Percentiles rank a stretch among this genome's conserved stretches.
These are phyloP conservation scores for Aspergillus terreus DNA, from an alignment of 2,329 filamentous ascomycete genomes.

Conservation along the genomic window DNA sequence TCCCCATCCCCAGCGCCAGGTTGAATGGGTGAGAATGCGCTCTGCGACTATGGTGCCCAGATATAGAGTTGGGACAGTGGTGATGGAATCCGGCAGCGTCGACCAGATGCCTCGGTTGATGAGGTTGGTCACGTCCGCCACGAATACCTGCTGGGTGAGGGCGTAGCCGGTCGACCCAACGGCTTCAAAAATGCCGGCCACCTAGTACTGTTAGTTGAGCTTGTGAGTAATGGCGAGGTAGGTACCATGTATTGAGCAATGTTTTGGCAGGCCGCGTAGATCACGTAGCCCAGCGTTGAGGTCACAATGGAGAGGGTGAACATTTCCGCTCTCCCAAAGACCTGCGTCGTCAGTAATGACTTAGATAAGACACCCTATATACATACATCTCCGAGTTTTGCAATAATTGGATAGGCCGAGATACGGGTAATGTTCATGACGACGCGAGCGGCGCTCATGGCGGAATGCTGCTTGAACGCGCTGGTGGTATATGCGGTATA, in stretches of 20 bases:
- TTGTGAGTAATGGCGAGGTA: slow-evolving; percentile 34
- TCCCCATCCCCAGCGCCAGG: slow-evolving; percentile 44
- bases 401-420: slow-evolving; percentile 24
- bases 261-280: slow-evolving; percentile 54
- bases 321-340: slow-evolving; percentile 60
- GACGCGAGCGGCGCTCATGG: slow-evolving; percentile 20
- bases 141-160: slow-evolving; percentile 62
- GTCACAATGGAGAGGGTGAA: slow-evolving; percentile 54
- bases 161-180: slow-evolving; percentile 58
- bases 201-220: slow-evolving; percentile 22
- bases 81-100: slow-evolving; percentile 58
- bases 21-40: slow-evolving; percentile 32
- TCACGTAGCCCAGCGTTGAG: slow-evolving; percentile 55
- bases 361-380: background rate
- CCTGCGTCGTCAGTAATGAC: slow-evolving; percentile 20
- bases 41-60: slow-evolving; percentile 48
- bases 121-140: slow-evolving; percentile 60
- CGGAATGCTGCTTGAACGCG: slow-evolving; percentile 21
- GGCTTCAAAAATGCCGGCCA: slow-evolving; percentile 53
- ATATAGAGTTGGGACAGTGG: slow-evolving; percentile 47
- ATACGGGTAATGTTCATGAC: slow-evolving; percentile 22
- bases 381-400: slow-evolving; percentile 22
- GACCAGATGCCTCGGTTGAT: slow-evolving; percentile 59
- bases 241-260: slow-evolving; percentile 36
- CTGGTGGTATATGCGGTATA: slow-evolving; percentile 21